Conservation (phyloP, 2,329 filamentous ascomycete genomes). For the Hypocrella siamensis region DNA sequence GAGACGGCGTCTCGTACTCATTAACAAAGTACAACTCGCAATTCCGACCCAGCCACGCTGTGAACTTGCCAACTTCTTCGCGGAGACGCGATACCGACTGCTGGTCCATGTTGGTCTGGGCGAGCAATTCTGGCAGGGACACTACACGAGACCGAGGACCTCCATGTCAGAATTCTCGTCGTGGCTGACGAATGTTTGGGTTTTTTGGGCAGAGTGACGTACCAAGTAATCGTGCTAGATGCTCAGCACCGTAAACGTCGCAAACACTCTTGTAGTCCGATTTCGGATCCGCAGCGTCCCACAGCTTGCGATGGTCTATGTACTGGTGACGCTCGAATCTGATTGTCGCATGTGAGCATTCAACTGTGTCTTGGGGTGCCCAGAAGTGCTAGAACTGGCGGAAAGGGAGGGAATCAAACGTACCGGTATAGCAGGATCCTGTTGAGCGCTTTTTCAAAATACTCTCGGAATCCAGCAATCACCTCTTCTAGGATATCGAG, state of each 20-base stretch:
- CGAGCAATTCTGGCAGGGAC: slow-evolving; percentile 79
- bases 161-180: background rate
- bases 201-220: too few relatives aligned
- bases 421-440: slow-evolving; percentile 75
- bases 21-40: slow-evolving; percentile 61
- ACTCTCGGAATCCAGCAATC: slow-evolving; percentile 70
- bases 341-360: background rate
- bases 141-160: slow-evolving; percentile 33
- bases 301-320: slow-evolving; percentile 56
- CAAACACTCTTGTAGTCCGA: slow-evolving; percentile 54
- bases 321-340: slow-evolving; percentile 89
- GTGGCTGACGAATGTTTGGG: too few relatives aligned
- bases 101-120: slow-evolving; percentile 95
- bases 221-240: slow-evolving; percentile 82
- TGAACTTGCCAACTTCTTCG: slow-evolving; percentile 78
- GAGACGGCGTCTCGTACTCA: slow-evolving; percentile 57
- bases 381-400: background rate
- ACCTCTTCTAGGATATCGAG: slow-evolving; percentile 83
- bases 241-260: slow-evolving; percentile 86
- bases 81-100: slow-evolving; percentile 79
- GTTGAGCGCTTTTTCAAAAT: slow-evolving; percentile 83
- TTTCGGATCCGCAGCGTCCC: slow-evolving; percentile 45
- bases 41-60: slow-evolving; percentile 68
- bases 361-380: background rate
- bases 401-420: slow-evolving; percentile 6